These are phyloP conservation scores for Salix brachista DNA, from an alignment of 345 rosid species.

Conservation along the genomic window DNA sequence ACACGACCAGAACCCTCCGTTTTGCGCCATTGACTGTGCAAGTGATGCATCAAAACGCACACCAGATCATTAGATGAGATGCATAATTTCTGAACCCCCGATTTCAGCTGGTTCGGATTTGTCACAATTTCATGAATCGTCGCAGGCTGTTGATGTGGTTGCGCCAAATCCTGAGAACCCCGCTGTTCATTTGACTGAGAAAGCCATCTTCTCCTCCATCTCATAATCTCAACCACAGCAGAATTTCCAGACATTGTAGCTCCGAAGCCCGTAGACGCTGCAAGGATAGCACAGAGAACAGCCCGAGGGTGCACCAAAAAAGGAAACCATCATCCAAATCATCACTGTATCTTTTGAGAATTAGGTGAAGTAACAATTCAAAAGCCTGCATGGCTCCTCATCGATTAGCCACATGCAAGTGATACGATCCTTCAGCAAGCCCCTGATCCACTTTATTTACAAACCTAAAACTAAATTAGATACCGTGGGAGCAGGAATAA, in stretches of 20 bases:
- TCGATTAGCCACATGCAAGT: background rate
- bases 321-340: background rate
- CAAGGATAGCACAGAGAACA: constrained; percentile 60
- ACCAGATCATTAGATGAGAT: background rate
- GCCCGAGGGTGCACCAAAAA: constrained; percentile 38
- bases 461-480: background rate
- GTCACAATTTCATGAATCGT: background rate
- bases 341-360: background rate
- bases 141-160: constrained; percentile 21
- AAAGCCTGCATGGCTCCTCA: background rate
- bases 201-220: constrained; percentile 32
- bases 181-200: constrained; percentile 22
- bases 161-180: constrained; percentile 18
- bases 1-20: background rate
- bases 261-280: constrained; percentile 77
- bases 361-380: background rate
- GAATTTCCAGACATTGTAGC: constrained; percentile 58
- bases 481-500: background rate
- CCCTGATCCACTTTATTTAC: background rate
- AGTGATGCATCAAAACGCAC: background rate
- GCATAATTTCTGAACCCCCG: constrained; percentile 13
- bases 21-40: background rate
- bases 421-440: background rate
- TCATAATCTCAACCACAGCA: constrained; percentile 37
- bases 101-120: constrained; percentile 16